Percentiles rank a stretch among this genome's conserved stretches.
Evolutionary conservation across 1,284 basidiomycete genomes (phyloP).

Genomic region (Veloboletus limbatus): DNA sequence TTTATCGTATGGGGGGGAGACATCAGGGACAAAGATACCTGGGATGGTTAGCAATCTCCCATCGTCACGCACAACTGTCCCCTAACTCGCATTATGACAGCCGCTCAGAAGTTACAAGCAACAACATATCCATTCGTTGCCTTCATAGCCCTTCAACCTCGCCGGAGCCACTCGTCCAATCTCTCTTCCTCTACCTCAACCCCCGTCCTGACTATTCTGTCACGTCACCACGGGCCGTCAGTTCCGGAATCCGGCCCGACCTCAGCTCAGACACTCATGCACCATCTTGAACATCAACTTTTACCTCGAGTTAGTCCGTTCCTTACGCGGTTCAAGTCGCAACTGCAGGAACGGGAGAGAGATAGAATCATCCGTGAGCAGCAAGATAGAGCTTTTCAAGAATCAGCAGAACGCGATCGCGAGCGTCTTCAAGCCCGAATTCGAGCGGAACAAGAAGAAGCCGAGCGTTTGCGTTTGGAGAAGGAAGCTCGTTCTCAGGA

Average conservation of each 20-base stretch:
- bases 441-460: slow-evolving; percentile 42
- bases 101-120: slow-evolving; percentile 79
- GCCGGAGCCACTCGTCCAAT: slow-evolving; percentile 42
- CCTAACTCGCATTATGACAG: slow-evolving; percentile 40
- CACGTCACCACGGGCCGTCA: slow-evolving; percentile 75
- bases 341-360: slow-evolving; percentile 53
- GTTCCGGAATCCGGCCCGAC: slow-evolving; percentile 51
- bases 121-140: slow-evolving; percentile 93
- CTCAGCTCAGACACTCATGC: slow-evolving; percentile 58
- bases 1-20: slow-evolving; percentile 78
- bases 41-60: slow-evolving; percentile 59
- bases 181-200: slow-evolving; percentile 41
- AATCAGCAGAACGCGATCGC: slow-evolving; percentile 64
- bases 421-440: slow-evolving; percentile 60
- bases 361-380: slow-evolving; percentile 74
- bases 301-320: slow-evolving; percentile 78
- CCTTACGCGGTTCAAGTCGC: slow-evolving; percentile 57
- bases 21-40: slow-evolving; percentile 77
- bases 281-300: slow-evolving; percentile 67
- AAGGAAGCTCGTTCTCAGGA: slow-evolving; percentile 29
- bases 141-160: slow-evolving; percentile 85
- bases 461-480: slow-evolving; percentile 32
- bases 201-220: slow-evolving; percentile 72
- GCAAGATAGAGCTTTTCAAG: slow-evolving; percentile 78
- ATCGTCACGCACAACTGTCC: neutral